Conservation (phyloP, 495 filamentous ascomycete genomes). For the Cenococcum geophilum region DNA sequence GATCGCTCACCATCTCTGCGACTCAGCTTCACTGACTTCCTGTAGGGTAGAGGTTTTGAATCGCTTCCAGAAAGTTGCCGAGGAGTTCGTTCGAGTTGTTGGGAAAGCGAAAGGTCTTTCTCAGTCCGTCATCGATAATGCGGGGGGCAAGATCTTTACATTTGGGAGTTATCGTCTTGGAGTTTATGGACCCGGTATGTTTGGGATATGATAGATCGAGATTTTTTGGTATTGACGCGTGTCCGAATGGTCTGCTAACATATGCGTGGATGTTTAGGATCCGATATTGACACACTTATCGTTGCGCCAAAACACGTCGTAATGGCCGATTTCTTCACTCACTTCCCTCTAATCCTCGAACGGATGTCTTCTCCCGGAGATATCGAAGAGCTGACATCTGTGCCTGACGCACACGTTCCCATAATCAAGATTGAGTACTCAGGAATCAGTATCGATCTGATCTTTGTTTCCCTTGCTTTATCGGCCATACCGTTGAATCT, state of each 20-base stretch:
- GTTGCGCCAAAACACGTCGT: slow-evolving; percentile 81
- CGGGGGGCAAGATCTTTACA: slow-evolving; percentile 86
- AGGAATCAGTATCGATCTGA: slow-evolving; percentile 89
- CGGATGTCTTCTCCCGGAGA: slow-evolving; percentile 66
- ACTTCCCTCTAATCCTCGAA: slow-evolving; percentile 71
- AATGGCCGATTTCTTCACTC: slow-evolving; percentile 82
- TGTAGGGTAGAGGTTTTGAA: slow-evolving; percentile 48
- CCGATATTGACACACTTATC: slow-evolving; percentile 95
- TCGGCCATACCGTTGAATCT: slow-evolving; percentile 66
- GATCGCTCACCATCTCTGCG: slow-evolving; percentile 7
- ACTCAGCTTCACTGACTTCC: slow-evolving; percentile 5
- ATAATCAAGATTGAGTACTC: slow-evolving; percentile 92
- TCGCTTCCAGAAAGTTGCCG: slow-evolving; percentile 66
- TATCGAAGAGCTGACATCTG: slow-evolving; percentile 77
- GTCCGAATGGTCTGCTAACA: not conserved
- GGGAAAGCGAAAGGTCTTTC: slow-evolving; percentile 70
- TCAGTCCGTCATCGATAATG: slow-evolving; percentile 65
- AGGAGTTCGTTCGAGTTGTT: slow-evolving; percentile 79
- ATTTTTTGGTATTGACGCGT: not conserved
- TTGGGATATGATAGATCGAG: not conserved
- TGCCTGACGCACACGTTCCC: slow-evolving; percentile 85
- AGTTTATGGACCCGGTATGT: slow-evolving; percentile 77
- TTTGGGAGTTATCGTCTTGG: slow-evolving; percentile 92
- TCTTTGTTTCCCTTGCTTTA: slow-evolving; percentile 66
- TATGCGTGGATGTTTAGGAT: slow-evolving; percentile 46